Evolutionary conservation across 2,329 filamentous ascomycete species (phyloP).

Genomic region (Aureobasidium leucospermi): DNA sequence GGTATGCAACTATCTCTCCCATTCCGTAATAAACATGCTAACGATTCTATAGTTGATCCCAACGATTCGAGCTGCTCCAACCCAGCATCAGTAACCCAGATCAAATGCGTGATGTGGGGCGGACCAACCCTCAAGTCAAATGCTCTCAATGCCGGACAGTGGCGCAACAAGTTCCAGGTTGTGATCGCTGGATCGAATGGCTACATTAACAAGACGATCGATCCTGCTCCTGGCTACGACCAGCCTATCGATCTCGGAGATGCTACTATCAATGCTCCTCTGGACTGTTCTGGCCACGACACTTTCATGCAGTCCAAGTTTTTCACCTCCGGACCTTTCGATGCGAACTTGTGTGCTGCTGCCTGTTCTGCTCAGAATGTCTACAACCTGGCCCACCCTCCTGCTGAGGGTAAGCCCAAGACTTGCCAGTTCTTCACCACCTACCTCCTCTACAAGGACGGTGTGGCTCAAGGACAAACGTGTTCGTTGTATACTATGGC

Average conservation of each 20-base stretch:
- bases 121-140: constrained; percentile 21
- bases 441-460: constrained; percentile 25
- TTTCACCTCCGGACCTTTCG: constrained; percentile 23
- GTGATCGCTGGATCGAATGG: constrained; percentile 39
- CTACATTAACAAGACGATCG: constrained; percentile 19
- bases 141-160: constrained; percentile 29
- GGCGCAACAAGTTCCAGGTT: constrained; percentile 29
- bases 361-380: constrained; percentile 16
- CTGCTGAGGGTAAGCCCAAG: constrained; percentile 11
- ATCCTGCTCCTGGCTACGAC: constrained; percentile 21
- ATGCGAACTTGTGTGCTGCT: constrained; percentile 23
- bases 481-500: constrained; percentile 23
- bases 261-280: constrained; percentile 26
- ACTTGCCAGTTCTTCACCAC: constrained; percentile 30
- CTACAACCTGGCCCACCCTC: constrained; percentile 14
- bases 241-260: constrained; percentile 21
- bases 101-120: constrained; percentile 27
- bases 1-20: no score
- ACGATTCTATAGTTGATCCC: constrained; percentile 14
- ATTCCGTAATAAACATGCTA: no score
- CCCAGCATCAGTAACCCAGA: constrained; percentile 11
- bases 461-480: constrained; percentile 20
- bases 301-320: constrained; percentile 22
- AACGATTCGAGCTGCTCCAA: background rate
- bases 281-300: constrained; percentile 21